phyloP scores from a whole-genome alignment of 495 filamentous ascomycete genomes.

The Aspergillus nidulans region DNA sequence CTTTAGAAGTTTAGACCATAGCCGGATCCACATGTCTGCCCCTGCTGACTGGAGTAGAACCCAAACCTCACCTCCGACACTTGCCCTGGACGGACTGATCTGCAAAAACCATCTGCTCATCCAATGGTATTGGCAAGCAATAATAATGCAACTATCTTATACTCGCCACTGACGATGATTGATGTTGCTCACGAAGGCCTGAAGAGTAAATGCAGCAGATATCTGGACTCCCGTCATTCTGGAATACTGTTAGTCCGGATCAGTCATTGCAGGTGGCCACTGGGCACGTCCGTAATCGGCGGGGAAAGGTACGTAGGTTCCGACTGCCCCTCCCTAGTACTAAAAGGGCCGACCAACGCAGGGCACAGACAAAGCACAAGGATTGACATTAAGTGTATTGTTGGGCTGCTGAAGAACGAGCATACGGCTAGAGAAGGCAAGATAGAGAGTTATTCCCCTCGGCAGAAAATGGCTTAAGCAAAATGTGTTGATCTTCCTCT shows the following conservation, averaged over 20 bases:
- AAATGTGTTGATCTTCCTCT: too few species aligned
- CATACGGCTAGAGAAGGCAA: too few species aligned
- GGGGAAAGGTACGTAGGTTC: not conserved
- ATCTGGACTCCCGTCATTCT: too few species aligned
- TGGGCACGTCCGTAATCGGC: not conserved
- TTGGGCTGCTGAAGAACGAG: not conserved
- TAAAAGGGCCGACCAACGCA: not conserved
- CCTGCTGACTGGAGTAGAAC: conserved; percentile 4
- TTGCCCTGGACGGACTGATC: too few species aligned
- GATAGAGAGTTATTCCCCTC: too few species aligned
- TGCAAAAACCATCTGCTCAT: not conserved
- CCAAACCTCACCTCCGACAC: too few species aligned
- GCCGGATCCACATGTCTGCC: not conserved
- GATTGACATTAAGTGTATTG: not conserved
- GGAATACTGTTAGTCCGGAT: not conserved
- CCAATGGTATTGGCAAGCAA: not conserved
- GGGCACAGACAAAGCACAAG: not conserved
- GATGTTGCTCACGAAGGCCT: not conserved
- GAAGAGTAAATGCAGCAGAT: not conserved
- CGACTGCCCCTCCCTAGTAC: not conserved
- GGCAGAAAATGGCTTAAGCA: too few species aligned
- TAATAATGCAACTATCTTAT: not conserved
- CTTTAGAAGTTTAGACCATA: not conserved
- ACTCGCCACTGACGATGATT: not conserved
- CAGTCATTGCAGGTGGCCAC: not conserved